phyloP scores from a whole-genome alignment of 1,284 basidiomycete species.

The Hemileia vastatrix region DNA sequence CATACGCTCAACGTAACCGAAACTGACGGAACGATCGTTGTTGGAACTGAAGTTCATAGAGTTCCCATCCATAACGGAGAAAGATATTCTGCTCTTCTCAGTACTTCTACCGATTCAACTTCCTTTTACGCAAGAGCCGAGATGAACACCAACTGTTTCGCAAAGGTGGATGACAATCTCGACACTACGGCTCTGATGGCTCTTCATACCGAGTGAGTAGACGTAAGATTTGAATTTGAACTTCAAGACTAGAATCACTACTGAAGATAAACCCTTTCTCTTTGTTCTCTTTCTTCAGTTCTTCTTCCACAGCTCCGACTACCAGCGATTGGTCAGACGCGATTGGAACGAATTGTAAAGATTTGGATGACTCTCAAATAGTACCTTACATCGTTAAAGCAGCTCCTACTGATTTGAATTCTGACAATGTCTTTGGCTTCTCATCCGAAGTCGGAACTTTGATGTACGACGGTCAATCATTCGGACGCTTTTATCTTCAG shows the following conservation, averaged over 20 bases:
- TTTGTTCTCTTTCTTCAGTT: too few species aligned
- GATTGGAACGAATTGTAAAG: slow-evolving; percentile 25
- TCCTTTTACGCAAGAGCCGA: slow-evolving; percentile 2
- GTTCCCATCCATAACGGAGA: slow-evolving; percentile 34
- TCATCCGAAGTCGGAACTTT: slow-evolving; percentile 27
- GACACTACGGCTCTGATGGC: slow-evolving; percentile 19
- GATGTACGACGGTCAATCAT: slow-evolving; percentile 31
- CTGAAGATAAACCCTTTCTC: too few species aligned
- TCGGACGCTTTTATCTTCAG: slow-evolving; percentile 35
- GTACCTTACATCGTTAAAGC: slow-evolving; percentile 34
- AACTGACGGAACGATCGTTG: slow-evolving; percentile 14
- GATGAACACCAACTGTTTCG: neutral
- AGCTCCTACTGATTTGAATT: slow-evolving; percentile 25
- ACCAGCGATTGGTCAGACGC: slow-evolving; percentile 30
- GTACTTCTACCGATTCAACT: slow-evolving; percentile 22
- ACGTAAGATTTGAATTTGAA: too few species aligned
- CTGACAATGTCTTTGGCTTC: slow-evolving; percentile 29
- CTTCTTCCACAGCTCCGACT: neutral
- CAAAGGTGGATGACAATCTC: slow-evolving; percentile 3
- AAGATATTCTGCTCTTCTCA: slow-evolving; percentile 32
- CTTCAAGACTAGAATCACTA: too few species aligned
- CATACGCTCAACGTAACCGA: slow-evolving; percentile 28
- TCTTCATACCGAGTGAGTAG: neutral
- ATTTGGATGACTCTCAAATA: slow-evolving; percentile 27
- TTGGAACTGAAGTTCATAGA: slow-evolving; percentile 25